phyloP scores from a whole-genome alignment of 2,329 filamentous ascomycete genomes.

The Colletotrichum liriopes region DNA sequence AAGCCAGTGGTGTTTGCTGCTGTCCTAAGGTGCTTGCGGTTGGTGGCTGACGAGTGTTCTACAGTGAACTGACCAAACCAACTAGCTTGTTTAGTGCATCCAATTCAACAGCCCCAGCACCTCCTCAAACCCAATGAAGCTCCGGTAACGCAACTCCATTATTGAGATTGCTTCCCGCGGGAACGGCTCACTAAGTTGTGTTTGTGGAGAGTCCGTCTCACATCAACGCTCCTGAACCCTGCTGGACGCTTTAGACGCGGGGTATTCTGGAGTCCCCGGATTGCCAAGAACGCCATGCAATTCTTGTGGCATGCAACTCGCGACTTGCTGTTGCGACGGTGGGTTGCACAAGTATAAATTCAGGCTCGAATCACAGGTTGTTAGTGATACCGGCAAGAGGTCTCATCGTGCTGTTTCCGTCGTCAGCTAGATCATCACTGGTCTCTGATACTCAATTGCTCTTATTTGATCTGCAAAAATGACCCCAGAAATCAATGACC shows the following conservation, averaged over 20 bases:
- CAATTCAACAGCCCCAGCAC: not conserved
- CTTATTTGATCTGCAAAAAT: not conserved
- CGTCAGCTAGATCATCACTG: not conserved
- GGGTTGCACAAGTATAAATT: slow-evolving; percentile 23
- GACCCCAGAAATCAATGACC: not conserved
- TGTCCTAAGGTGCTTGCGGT: not conserved
- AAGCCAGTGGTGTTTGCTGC: not conserved
- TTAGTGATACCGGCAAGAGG: no score
- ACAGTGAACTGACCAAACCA: not conserved
- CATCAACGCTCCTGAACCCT: not conserved
- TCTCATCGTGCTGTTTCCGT: not conserved
- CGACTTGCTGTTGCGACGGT: not conserved
- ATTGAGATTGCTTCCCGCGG: slow-evolving; percentile 7
- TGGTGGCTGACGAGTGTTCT: not conserved
- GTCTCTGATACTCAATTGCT: not conserved
- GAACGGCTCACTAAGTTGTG: not conserved
- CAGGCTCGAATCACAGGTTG: not conserved
- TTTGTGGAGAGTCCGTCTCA: slow-evolving; percentile 21
- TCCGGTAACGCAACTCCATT: not conserved
- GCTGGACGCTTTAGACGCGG: slow-evolving; percentile 16
- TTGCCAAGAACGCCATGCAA: slow-evolving; percentile 21
- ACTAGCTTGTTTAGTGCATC: not conserved
- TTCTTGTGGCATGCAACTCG: not conserved
- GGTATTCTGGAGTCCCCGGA: slow-evolving; percentile 40
- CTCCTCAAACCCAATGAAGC: not conserved